Evolutionary conservation across 768 basidiomycete species (phyloP), one percentile per base, ranked within the genome.

Genomic region (Lactifluus piperatus): DNA sequence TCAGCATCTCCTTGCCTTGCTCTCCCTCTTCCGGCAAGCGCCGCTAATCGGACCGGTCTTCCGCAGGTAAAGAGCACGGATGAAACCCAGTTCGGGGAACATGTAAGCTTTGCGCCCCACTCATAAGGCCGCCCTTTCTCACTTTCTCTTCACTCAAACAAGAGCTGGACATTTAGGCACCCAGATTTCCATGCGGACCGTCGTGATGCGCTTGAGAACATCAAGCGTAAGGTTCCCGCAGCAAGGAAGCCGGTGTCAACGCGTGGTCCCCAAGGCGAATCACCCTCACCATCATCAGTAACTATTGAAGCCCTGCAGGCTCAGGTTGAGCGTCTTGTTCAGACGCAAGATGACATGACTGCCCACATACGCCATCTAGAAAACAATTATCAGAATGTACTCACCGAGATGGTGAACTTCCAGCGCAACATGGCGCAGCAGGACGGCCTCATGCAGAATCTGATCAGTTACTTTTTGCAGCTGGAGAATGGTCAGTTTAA

Each of bases 401-500:
- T 87, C 34, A 76, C 77, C 63, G 86, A 88, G 71, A 81, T 88
- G 77, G 83, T 85, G 66, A 77, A 79, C 64, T 85, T 86, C 68
- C 86, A 87, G 71, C 73, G 81, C 60, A 82, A 81, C 64, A 81
- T 85, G 81, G 87, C 86, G 32, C 85, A 91, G 71, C 90, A 92
- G 75, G 92, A 94, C 65, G 82, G 81, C 43, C 70, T 92, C 55
- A 85, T 91, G 81, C 86, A 91, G 72, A 83, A 81, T 65, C 68
- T 93, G 60, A 85, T 94, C 65, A 83, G 85, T 58, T 90, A 89
- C 73, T 87, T 90, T 71, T 74, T 93, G 65, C 83, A 86, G 64
- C 73, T 80, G 62, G 89, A 90, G 73, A 77, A 76, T 62, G 78
- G 79, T 79, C 69, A 70, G 77, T 72, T 67, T 62, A 61, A 64